phyloP scores from a whole-genome alignment of 306 rosid genomes.

The Gastrolobium villosum region DNA sequence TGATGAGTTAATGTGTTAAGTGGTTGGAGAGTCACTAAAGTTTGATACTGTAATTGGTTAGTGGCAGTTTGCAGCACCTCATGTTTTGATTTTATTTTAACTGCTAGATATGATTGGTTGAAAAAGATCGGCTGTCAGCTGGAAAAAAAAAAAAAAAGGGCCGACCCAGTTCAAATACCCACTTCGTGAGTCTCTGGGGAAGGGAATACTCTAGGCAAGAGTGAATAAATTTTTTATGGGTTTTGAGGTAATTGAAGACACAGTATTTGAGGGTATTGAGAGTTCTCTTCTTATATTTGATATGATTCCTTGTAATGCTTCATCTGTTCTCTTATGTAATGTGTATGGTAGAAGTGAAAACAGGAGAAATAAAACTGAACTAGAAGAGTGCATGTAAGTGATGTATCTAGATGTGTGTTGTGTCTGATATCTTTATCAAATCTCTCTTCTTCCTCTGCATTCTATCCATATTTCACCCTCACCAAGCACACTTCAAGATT shows the following conservation, averaged over 20 bases:
- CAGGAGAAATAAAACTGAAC: not conserved
- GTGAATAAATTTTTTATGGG: slow-evolving; percentile 15
- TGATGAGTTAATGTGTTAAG: slow-evolving; percentile 21
- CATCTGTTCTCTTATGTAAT: not conserved
- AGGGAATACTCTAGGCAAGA: too few relatives aligned
- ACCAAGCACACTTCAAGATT: not conserved
- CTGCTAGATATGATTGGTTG: slow-evolving; percentile 1
- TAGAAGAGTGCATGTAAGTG: not conserved
- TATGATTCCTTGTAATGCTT: slow-evolving; percentile 24
- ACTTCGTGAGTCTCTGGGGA: too few relatives aligned
- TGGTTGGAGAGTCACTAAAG: not conserved
- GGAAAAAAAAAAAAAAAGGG: too few relatives aligned
- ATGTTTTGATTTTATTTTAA: slow-evolving; percentile 29
- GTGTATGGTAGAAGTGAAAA: not conserved
- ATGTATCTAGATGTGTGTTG: not conserved
- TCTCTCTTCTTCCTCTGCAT: slow-evolving; percentile 7
- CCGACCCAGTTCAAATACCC: too few relatives aligned
- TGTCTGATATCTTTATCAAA: slow-evolving; percentile 11
- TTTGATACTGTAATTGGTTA: slow-evolving; percentile 7
- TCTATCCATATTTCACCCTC: slow-evolving; percentile 23
- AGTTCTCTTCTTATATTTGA: not conserved
- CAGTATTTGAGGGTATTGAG: slow-evolving; percentile 26
- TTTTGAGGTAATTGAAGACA: not conserved
- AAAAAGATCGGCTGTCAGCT: slow-evolving; percentile 10
- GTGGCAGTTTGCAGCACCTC: not conserved